Conservation (phyloP, 1,284 basidiomycete genomes). For the Papiliotrema nemorosa region DNA sequence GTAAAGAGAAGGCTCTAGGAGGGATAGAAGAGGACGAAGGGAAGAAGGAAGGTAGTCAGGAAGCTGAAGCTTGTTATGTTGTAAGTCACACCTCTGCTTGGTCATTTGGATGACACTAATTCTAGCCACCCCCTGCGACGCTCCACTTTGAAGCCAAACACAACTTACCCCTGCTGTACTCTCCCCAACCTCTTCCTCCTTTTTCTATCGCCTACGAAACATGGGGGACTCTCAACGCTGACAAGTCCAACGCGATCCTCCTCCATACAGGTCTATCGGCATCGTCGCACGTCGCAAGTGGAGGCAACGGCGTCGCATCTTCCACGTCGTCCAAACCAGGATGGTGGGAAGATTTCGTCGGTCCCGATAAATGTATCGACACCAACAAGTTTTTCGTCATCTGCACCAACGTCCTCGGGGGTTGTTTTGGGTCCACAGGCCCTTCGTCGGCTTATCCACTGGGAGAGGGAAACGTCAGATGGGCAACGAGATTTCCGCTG, state of each 20-base stretch:
- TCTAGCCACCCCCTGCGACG: constrained; percentile 45
- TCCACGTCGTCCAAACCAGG: constrained; percentile 54
- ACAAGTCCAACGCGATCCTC: constrained; percentile 86
- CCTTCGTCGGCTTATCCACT: constrained; percentile 66
- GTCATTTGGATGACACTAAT: not conserved
- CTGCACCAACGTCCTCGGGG: constrained; percentile 95
- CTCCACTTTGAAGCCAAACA: constrained; percentile 58
- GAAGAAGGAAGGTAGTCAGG: constrained; percentile 31
- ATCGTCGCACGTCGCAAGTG: constrained; percentile 90
- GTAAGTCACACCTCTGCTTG: constrained; percentile 17
- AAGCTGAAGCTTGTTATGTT: constrained; percentile 49
- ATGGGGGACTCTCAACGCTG: constrained; percentile 82
- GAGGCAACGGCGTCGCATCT: constrained; percentile 67
- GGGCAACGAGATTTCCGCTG: constrained; percentile 88
- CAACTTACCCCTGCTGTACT: constrained; percentile 72
- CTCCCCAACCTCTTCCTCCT: constrained; percentile 62
- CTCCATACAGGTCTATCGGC: constrained; percentile 95
- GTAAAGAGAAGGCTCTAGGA: constrained; percentile 17
- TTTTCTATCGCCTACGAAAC: constrained; percentile 87
- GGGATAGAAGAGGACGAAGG: constrained; percentile 27
- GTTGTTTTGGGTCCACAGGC: constrained; percentile 95
- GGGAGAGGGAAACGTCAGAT: constrained; percentile 61
- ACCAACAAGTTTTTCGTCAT: constrained; percentile 90
- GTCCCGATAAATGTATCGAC: constrained; percentile 89
- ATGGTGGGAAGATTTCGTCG: constrained; percentile 99